These are phyloP conservation scores for Euphorbia peplus DNA, from an alignment of 345 rosid genomes.

Conservation along the genomic window DNA sequence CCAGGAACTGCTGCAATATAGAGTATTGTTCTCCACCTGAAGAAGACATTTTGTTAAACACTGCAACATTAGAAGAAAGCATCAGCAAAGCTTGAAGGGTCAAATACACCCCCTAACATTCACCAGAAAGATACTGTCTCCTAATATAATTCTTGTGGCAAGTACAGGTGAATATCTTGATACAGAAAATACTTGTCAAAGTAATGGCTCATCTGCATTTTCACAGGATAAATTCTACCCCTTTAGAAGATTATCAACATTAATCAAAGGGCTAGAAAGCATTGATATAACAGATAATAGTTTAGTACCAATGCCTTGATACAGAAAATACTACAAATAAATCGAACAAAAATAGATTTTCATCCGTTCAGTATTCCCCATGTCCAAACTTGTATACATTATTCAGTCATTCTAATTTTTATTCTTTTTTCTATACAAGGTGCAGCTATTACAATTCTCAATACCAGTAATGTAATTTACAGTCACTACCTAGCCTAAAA, in stretches of 20 bases:
- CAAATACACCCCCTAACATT: neutral
- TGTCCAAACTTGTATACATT: neutral
- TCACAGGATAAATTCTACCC: too few relatives aligned
- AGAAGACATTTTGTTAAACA: conserved; percentile 17
- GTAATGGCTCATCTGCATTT: too few relatives aligned
- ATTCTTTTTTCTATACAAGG: neutral
- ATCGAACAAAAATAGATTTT: neutral
- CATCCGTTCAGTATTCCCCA: neutral
- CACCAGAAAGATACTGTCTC: neutral
- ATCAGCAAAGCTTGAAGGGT: neutral
- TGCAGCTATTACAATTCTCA: neutral
- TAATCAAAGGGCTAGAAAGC: neutral
- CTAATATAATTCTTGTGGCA: neutral
- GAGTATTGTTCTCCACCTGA: conserved; percentile 84
- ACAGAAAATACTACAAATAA: neutral
- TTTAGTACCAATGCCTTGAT: neutral
- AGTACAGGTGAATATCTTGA: neutral
- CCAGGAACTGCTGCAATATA: conserved; percentile 59
- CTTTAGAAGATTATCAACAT: neutral
- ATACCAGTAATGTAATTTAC: neutral
- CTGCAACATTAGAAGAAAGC: neutral
- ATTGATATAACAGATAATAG: neutral
- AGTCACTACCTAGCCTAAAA: neutral
- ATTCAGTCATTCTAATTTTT: neutral
- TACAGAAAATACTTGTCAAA: neutral